Conservation (phyloP, 2,329 filamentous ascomycete genomes). For the Pseudogymnoascus sp. region DNA sequence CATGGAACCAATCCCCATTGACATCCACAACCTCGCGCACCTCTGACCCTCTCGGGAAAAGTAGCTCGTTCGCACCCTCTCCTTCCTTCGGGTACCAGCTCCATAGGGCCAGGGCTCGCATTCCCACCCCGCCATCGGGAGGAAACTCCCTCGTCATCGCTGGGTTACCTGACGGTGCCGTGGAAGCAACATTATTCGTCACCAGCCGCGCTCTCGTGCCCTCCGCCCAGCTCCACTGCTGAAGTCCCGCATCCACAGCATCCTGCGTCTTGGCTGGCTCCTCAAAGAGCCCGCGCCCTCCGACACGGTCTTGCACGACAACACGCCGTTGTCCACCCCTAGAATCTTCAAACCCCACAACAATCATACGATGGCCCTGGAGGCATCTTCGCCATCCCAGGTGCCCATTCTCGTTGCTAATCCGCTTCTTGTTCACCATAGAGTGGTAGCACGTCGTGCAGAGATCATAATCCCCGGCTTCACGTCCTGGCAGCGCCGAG, state of each 20-base stretch:
- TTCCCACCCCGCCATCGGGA: constrained; percentile 66
- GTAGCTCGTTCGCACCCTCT: constrained; percentile 62
- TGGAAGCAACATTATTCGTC: constrained; percentile 42
- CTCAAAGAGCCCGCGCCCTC: constrained; percentile 62
- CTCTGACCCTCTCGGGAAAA: constrained; percentile 77
- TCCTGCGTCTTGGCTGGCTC: constrained; percentile 32
- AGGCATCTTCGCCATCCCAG: constrained; percentile 78
- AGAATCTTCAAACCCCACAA: constrained; percentile 66
- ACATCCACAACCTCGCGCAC: constrained; percentile 77
- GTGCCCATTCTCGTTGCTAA: constrained; percentile 68
- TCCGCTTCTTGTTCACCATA: constrained; percentile 53
- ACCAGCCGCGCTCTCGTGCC: constrained; percentile 39
- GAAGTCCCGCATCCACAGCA: constrained; percentile 30
- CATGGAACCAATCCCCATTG: constrained; percentile 86
- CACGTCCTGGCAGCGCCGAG: constrained; percentile 34
- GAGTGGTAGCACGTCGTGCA: constrained; percentile 70
- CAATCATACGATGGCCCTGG: constrained; percentile 73
- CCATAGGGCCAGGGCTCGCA: constrained; percentile 60
- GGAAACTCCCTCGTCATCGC: constrained; percentile 45
- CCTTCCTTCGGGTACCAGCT: constrained; percentile 64
- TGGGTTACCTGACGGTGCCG: constrained; percentile 27
- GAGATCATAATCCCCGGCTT: constrained; percentile 73
- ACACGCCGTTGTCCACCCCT: constrained; percentile 59
- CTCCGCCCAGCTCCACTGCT: constrained; percentile 46
- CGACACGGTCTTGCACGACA: constrained; percentile 66